Conservation (phyloP, 2,329 filamentous ascomycete genomes). For the Colletotrichum filicis region DNA sequence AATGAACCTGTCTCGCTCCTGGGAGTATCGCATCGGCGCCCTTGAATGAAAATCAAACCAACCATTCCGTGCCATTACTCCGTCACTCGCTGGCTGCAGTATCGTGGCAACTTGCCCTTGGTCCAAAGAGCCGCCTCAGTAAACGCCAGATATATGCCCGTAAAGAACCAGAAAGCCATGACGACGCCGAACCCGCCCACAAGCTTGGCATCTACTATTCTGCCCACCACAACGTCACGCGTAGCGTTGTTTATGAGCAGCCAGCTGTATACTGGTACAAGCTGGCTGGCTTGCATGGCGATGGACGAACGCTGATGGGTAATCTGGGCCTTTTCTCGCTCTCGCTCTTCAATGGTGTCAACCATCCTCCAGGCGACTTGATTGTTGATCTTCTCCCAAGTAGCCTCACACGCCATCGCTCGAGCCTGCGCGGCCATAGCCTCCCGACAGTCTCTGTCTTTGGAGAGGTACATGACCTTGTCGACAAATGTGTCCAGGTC, state of each 20-base stretch:
- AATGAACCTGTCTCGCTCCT: not conserved
- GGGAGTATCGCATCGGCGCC: not conserved
- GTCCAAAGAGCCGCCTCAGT: slow-evolving; percentile 56
- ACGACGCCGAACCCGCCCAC: slow-evolving; percentile 58
- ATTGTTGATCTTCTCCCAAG: slow-evolving; percentile 79
- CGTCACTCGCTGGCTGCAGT: not conserved
- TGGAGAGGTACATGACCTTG: slow-evolving; percentile 61
- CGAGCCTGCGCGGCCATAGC: slow-evolving; percentile 61
- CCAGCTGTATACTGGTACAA: slow-evolving; percentile 57
- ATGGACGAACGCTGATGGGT: slow-evolving; percentile 28
- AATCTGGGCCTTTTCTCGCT: slow-evolving; percentile 42
- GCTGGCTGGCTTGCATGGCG: slow-evolving; percentile 40
- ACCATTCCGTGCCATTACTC: not conserved
- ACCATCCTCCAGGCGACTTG: slow-evolving; percentile 74
- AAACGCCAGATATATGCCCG: slow-evolving; percentile 60
- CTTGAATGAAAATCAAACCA: not conserved
- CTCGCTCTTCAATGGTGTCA: slow-evolving; percentile 60
- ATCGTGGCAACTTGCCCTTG: slow-evolving; percentile 25
- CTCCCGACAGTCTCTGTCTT: slow-evolving; percentile 54
- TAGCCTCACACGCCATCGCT: slow-evolving; percentile 69
- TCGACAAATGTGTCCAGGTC: slow-evolving; percentile 69
- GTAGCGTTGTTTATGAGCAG: slow-evolving; percentile 53
- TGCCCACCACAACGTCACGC: slow-evolving; percentile 46
- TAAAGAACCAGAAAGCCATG: slow-evolving; percentile 59
- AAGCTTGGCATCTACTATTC: slow-evolving; percentile 56